Evolutionary conservation across 129 eudicot species (phyloP).

Genomic region (Ambrosia artemisiifolia): DNA sequence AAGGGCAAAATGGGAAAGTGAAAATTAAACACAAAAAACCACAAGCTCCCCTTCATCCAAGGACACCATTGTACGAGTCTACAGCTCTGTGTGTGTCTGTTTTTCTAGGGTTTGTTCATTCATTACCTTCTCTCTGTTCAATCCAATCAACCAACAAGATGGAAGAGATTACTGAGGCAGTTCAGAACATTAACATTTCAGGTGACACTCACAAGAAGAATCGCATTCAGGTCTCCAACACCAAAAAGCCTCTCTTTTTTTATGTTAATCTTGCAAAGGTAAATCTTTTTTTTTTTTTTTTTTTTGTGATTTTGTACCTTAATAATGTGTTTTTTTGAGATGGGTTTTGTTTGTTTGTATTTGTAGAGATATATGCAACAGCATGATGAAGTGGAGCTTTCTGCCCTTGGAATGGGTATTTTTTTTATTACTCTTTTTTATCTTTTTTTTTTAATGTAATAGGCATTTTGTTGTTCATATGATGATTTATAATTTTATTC

Average conservation of each 20-base stretch:
- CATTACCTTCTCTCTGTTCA: constrained; percentile 6
- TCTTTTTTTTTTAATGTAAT: neutral
- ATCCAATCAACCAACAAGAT: constrained; percentile 19
- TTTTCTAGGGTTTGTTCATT: constrained; percentile 19
- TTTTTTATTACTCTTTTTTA: constrained; percentile 1
- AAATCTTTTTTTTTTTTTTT: neutral
- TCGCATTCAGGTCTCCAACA: constrained; percentile 74
- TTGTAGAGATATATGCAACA: constrained; percentile 76
- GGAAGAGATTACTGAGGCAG: constrained; percentile 55
- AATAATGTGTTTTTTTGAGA: neutral
- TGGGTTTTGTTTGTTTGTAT: neutral
- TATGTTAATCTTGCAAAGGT: constrained; percentile 76
- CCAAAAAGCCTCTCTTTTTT: constrained; percentile 79
- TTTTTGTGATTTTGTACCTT: neutral
- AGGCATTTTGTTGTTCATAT: neutral
- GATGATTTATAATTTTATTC: neutral
- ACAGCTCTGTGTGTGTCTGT: constrained; percentile 7
- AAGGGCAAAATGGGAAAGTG: constrained; percentile 10
- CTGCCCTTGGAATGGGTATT: constrained; percentile 74
- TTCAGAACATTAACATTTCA: constrained; percentile 31
- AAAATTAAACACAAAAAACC: constrained; percentile 1
- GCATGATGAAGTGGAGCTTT: constrained; percentile 71
- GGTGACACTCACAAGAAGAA: constrained; percentile 43
- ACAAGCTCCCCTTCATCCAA: constrained; percentile 22
- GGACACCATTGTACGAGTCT: constrained; percentile 28